Evolutionary conservation across 2,329 filamentous ascomycete species (phyloP), one percentile per base, ranked within the genome.

Genomic region (Aspergillus phoenicis): DNA sequence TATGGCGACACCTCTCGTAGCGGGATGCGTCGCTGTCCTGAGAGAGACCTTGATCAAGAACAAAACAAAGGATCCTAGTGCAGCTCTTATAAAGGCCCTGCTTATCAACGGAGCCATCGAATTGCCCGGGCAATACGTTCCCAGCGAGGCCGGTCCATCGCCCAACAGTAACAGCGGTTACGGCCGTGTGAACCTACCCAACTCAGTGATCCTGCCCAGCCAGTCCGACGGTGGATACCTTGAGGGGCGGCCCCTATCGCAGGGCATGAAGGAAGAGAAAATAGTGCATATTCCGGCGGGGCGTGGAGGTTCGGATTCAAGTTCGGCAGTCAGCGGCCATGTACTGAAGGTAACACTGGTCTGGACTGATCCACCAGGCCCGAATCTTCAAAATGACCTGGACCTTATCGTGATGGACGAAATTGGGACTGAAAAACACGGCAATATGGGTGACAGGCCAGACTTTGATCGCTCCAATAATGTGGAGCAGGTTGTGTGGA

Each of bases 401-500:
- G 28, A 54, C 20, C 36, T 59, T 13, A 15, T 48, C 10, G 49
- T 53, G 8, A 28, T 17, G 8, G 49, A 39, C 22, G 8, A 8
- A 6, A 4, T 30, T 24, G 56, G 45, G 2, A 11, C 8, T 15
- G 48, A 53, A 36, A 52, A 20, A 15, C 49, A 59, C 49, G 48
- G 48, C 5, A 53, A 54, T 8, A 45, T 53, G 45, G 45, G 56
- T 2, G 48, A 58, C 30, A 33, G 20, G 17, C 8, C 17, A 17
- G 48, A 36, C 1, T 52, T 52, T 47, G 57, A 59, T 28, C 48
- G 39, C 13, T 36, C 10, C 13, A 59, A 59, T 13, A 58, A 58
- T 47, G 57, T 59, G 10, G 57, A 59, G 13, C 57, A 59, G n/a
- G 49, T 59, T 5, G 49, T 54, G 26, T 59, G 57, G 48, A 48